phyloP scores from a whole-genome alignment of 192 early-diverging fungal species.

The Backusella tuberculispora region DNA sequence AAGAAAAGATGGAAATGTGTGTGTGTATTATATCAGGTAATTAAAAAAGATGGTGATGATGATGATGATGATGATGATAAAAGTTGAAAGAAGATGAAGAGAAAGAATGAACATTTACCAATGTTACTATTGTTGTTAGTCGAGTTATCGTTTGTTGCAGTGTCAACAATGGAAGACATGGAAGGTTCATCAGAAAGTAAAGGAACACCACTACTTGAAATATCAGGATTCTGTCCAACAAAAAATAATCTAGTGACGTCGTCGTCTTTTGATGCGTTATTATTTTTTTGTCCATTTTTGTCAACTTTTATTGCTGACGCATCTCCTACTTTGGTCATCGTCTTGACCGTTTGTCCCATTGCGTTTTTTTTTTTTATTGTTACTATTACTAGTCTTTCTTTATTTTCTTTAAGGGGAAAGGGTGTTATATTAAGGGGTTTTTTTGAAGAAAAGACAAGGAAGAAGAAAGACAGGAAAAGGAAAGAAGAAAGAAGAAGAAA shows the following conservation, averaged over 20 bases:
- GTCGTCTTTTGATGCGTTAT: background rate
- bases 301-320: background rate
- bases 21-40: background rate
- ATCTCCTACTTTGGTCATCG: slow-evolving; percentile 12
- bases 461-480: background rate
- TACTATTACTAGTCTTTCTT: background rate
- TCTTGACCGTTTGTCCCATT: slow-evolving; percentile 1
- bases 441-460: background rate
- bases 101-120: background rate
- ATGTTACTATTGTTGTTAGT: background rate
- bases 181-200: slow-evolving; percentile 25
- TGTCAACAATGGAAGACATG: slow-evolving; percentile 25
- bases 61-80: background rate
- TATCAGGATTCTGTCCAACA: background rate
- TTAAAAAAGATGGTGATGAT: background rate
- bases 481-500: background rate
- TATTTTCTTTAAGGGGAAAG: background rate
- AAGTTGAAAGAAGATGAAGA: background rate
- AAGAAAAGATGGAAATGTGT: background rate
- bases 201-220: background rate
- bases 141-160: background rate
- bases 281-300: slow-evolving; percentile 9
- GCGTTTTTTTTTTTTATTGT: too few species aligned
- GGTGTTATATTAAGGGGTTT: background rate
- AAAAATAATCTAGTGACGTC: slow-evolving; percentile 7